Evolutionary conservation across 495 filamentous ascomycete species (phyloP).

Genomic region (Lentithecium fluviatile): DNA sequence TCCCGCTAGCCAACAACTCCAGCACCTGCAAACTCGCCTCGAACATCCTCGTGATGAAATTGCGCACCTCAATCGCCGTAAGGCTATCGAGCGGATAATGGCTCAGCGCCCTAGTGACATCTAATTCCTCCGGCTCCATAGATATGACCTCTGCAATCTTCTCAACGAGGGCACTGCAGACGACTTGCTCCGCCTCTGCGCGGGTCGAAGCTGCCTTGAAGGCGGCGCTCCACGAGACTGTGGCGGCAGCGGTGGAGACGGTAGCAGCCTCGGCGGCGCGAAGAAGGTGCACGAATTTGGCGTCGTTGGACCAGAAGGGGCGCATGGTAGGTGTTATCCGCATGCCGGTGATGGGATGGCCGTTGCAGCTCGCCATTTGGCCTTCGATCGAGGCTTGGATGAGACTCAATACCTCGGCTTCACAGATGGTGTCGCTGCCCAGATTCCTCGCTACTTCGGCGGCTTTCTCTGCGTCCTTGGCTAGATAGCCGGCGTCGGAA

Average conservation of each 20-base stretch:
- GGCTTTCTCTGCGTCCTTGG: conserved; percentile 18
- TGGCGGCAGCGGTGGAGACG: background rate
- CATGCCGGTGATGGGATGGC: conserved; percentile 15
- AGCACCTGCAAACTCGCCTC: conserved; percentile 26
- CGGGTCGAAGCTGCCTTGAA: conserved; percentile 15
- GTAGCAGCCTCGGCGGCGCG: conserved; percentile 4
- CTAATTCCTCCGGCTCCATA: conserved; percentile 23
- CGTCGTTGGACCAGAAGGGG: conserved; percentile 19
- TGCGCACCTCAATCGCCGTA: conserved; percentile 27
- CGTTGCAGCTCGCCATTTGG: background rate
- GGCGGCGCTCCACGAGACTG: conserved; percentile 13
- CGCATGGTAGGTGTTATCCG: conserved; percentile 7
- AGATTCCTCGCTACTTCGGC: conserved; percentile 13
- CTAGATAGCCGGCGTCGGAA: conserved; percentile 27
- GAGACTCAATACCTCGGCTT: conserved; percentile 14
- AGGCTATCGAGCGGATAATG: conserved; percentile 15
- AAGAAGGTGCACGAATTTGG: conserved; percentile 15
- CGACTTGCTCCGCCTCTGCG: conserved; percentile 18
- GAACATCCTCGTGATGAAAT: conserved; percentile 26
- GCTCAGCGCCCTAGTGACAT: background rate
- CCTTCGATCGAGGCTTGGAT: conserved; percentile 1
- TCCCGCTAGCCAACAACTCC: conserved; percentile 24
- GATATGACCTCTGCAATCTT: conserved; percentile 17
- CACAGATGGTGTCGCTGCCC: conserved; percentile 7
- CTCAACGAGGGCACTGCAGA: conserved; percentile 22